Conservation (phyloP, 2,329 filamentous ascomycete genomes). For the Blastomyces silverae region DNA sequence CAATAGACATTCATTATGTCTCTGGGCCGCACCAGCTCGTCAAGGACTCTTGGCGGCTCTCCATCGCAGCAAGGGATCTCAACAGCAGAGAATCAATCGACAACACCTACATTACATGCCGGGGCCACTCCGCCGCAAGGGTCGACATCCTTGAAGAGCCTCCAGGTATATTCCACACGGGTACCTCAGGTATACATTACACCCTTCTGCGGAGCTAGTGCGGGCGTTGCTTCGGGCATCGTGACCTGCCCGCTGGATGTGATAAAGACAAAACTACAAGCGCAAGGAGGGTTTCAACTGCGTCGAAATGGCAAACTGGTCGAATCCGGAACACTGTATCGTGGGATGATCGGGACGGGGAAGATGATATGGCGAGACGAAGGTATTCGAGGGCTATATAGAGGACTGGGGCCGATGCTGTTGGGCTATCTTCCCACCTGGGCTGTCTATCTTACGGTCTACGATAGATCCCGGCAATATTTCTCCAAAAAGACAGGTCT, state of each 20-base stretch:
- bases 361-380: conserved; percentile 80
- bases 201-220: conserved; percentile 77
- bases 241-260: conserved; percentile 97
- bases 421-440: conserved; percentile 94
- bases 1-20: conserved; percentile 35
- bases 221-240: conserved; percentile 86
- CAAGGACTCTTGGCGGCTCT: conserved; percentile 30
- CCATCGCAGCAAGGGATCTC: conserved; percentile 27
- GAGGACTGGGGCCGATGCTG: conserved; percentile 88
- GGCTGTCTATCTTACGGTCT: conserved; percentile 97
- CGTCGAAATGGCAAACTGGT: conserved; percentile 36
- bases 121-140: conserved; percentile 27
- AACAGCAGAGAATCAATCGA: conserved; percentile 24
- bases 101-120: conserved; percentile 25
- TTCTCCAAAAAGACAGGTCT: conserved; percentile 61
- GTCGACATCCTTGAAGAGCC: conserved; percentile 30
- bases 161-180: conserved; percentile 41
- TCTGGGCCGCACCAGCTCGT: conserved; percentile 39
- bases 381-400: conserved; percentile 82
- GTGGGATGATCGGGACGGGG: conserved; percentile 79
- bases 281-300: conserved; percentile 73
- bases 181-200: conserved; percentile 59
- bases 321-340: conserved; percentile 59
- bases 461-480: conserved; percentile 77
- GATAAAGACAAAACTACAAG: conserved; percentile 97